Evolutionary conservation across 2,329 filamentous ascomycete species (phyloP).

Genomic region (Stemphylium vesicarium): DNA sequence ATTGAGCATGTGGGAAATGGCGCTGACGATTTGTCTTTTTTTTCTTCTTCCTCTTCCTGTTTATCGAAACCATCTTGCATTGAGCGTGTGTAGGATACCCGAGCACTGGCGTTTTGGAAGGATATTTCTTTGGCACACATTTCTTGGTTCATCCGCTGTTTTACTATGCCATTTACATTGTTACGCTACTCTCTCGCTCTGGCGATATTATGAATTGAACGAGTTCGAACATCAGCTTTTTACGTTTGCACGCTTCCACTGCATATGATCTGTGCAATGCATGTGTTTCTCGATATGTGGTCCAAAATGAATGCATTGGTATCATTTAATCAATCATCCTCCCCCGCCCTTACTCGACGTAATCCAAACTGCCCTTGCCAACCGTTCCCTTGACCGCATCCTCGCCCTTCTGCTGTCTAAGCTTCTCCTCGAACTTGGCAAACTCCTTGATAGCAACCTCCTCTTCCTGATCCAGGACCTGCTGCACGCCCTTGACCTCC

Average conservation of each 20-base stretch:
- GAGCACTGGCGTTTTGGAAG: background rate
- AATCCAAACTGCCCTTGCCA: constrained; percentile 61
- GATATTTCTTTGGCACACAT: background rate
- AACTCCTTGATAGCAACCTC: constrained; percentile 87
- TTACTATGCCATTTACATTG: background rate
- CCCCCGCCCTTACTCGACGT: constrained; percentile 42
- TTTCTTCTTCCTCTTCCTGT: background rate
- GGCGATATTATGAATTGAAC: background rate
- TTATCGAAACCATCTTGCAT: constrained; percentile 1
- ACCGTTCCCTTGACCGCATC: constrained; percentile 58
- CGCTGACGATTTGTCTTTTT: background rate
- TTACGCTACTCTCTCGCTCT: background rate
- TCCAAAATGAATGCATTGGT: constrained; percentile 9
- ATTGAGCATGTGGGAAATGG: background rate
- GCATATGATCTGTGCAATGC: background rate
- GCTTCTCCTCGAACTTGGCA: constrained; percentile 90
- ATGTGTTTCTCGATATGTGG: no score
- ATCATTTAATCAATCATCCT: background rate
- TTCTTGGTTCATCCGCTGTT: background rate
- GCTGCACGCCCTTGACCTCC: constrained; percentile 90
- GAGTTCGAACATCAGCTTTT: background rate
- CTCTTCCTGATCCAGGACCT: constrained; percentile 90
- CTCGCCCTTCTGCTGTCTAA: constrained; percentile 64
- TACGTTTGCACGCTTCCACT: background rate
- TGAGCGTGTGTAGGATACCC: constrained; percentile 8